A percentile compares a stretch with the other conserved stretches of the same genome.
phyloP scores from a whole-genome alignment of 495 filamentous ascomycete genomes.

The Cercophora samala region DNA sequence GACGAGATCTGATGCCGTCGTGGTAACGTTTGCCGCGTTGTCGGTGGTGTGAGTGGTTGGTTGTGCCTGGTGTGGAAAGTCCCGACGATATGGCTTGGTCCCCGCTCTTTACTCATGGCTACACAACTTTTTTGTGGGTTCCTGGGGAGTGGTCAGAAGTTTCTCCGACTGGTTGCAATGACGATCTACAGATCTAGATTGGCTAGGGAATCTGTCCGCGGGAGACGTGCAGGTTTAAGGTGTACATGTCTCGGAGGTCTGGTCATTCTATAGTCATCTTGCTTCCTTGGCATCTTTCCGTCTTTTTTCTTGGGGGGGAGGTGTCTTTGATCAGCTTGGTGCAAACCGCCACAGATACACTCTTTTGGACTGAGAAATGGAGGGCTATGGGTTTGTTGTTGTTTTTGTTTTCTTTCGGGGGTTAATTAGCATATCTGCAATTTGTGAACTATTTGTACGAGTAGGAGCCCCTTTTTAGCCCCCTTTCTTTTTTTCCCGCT shows the following conservation, averaged over 20 bases:
- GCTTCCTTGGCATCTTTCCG: neutral
- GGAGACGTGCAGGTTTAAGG: neutral
- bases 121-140: neutral
- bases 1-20: neutral
- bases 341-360: neutral
- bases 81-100: neutral
- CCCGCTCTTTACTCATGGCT: neutral
- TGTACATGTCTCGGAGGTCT: neutral
- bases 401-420: neutral
- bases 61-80: neutral
- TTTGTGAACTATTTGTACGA: neutral
- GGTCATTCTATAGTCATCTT: neutral
- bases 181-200: neutral
- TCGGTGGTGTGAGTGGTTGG: neutral
- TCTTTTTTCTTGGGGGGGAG: neutral
- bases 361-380: neutral
- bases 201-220: neutral
- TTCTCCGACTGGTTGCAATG: neutral
- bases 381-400: neutral
- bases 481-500: neutral
- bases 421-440: too few species aligned
- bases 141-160: too few species aligned
- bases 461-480: neutral
- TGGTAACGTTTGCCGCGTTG: neutral
- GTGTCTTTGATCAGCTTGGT: neutral